Percentiles rank a stretch among this genome's conserved stretches.
Evolutionary conservation across 257 asterid species (phyloP).

Genomic region (Buddleja alternifolia): DNA sequence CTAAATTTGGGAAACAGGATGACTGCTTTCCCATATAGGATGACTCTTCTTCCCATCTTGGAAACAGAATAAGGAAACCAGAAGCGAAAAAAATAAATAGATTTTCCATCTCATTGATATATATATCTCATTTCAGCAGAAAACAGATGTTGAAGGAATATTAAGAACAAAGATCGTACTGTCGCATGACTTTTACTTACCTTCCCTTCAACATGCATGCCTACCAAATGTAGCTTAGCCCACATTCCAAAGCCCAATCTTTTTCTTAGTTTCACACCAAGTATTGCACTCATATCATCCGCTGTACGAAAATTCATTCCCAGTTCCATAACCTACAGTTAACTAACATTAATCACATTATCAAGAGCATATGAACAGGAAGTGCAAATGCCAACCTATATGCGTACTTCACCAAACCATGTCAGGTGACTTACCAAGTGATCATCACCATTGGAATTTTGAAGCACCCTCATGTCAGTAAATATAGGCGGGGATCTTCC

Average conservation of each 20-base stretch:
- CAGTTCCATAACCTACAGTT: constrained; percentile 71
- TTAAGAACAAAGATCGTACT: background rate
- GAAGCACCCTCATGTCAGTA: constrained; percentile 93
- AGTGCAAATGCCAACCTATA: constrained; percentile 47
- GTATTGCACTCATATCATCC: constrained; percentile 89
- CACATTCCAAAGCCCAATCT: constrained; percentile 89
- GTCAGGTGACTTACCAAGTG: constrained; percentile 91
- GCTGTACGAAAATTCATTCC: constrained; percentile 93
- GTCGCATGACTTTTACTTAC: constrained; percentile 38
- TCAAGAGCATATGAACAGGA: constrained; percentile 10
- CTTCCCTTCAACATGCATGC: constrained; percentile 99
- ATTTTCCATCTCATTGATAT: constrained; percentile 10
- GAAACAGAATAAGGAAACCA: too few species aligned
- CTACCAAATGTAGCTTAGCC: constrained; percentile 82
- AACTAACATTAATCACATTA: constrained; percentile 18
- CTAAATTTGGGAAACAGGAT: background rate
- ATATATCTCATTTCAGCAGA: background rate
- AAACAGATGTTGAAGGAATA: background rate
- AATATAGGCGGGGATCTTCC: constrained; percentile 92
- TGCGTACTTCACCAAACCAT: constrained; percentile 99
- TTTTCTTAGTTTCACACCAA: constrained; percentile 78
- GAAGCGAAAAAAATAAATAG: background rate
- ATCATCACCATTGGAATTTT: constrained; percentile 66
- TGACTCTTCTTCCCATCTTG: too few species aligned
- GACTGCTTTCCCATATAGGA: background rate